Evolutionary conservation across 441 rosid genomes (phyloP).

Genomic region (Syzygium malaccense): DNA sequence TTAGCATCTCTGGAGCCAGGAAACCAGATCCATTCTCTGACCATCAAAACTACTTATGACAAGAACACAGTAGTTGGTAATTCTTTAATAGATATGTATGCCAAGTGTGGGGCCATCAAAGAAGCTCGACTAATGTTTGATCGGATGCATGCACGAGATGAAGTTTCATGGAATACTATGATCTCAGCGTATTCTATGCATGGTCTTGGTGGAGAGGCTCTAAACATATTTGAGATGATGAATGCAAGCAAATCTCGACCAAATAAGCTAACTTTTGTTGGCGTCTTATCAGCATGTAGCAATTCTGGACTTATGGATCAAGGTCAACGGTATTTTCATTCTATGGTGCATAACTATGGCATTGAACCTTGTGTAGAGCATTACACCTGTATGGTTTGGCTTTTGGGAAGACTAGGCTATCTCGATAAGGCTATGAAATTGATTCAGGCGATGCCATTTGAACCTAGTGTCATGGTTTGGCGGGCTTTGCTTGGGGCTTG

Average conservation of each 20-base stretch:
- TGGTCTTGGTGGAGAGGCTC: constrained; percentile 33
- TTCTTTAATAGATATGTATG: constrained; percentile 89
- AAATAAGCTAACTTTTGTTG: constrained; percentile 10
- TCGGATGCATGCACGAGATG: constrained; percentile 30
- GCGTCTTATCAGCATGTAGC: constrained; percentile 60
- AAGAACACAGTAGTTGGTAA: constrained; percentile 48
- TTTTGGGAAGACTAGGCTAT: constrained; percentile 69
- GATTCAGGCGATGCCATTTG: constrained; percentile 55
- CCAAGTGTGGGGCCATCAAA: constrained; percentile 73
- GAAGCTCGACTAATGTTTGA: constrained; percentile 55
- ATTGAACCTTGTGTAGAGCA: constrained; percentile 77
- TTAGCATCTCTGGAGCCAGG: constrained; percentile 74
- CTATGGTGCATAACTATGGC: constrained; percentile 57
- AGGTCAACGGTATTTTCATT: constrained; percentile 63
- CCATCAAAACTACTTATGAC: constrained; percentile 49
- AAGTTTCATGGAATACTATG: constrained; percentile 76
- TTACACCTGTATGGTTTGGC: constrained; percentile 80
- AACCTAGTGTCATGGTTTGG: constrained; percentile 73
- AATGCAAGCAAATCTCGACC: constrained; percentile 2
- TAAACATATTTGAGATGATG: constrained; percentile 8
- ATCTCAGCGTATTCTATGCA: constrained; percentile 79
- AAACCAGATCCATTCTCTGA: constrained; percentile 57
- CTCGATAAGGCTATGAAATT: constrained; percentile 57
- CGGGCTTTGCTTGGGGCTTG: constrained; percentile 86
- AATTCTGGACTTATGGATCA: constrained; percentile 55